Evolutionary conservation across 169 alveolate species (phyloP).

Genomic region (Plasmodium vivax): DNA sequence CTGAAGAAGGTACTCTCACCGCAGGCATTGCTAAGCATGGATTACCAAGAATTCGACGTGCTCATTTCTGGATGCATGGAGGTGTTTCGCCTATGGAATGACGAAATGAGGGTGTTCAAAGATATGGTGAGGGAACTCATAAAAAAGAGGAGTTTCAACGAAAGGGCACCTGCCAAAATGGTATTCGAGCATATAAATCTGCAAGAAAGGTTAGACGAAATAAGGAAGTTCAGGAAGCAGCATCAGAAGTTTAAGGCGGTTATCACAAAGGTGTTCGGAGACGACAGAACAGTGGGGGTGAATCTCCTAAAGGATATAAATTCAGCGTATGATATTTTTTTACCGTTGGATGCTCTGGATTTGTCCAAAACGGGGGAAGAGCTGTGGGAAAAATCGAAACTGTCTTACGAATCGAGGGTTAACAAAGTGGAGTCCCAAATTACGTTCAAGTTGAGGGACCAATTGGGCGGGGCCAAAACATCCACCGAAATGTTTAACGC

Average conservation of each 20-base stretch:
- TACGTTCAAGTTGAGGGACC: conserved; percentile 94
- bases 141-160: conserved; percentile 89
- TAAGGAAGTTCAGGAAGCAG: conserved; percentile 92
- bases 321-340: conserved; percentile 87
- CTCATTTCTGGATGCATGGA: conserved; percentile 88
- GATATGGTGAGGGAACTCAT: conserved; percentile 89
- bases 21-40: conserved; percentile 87
- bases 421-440: conserved; percentile 96
- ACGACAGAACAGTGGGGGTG: conserved; percentile 79
- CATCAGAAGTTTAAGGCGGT: conserved; percentile 94
- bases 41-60: conserved; percentile 88
- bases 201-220: conserved; percentile 90
- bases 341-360: conserved; percentile 87
- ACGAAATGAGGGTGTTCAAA: conserved; percentile 91
- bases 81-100: conserved; percentile 94
- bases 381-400: conserved; percentile 89
- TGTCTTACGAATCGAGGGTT: conserved; percentile 91
- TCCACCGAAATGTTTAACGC: conserved; percentile 97
- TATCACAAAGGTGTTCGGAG: conserved; percentile 83
- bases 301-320: conserved; percentile 87
- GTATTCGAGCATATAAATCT: conserved; percentile 89
- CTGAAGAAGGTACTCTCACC: conserved; percentile 65
- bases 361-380: conserved; percentile 88
- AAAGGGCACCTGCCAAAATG: conserved; percentile 89
- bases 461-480: conserved; percentile 94